phyloP scores from a whole-genome alignment of 192 early-diverging fungal genomes.

The Backusella tarrabulga region DNA sequence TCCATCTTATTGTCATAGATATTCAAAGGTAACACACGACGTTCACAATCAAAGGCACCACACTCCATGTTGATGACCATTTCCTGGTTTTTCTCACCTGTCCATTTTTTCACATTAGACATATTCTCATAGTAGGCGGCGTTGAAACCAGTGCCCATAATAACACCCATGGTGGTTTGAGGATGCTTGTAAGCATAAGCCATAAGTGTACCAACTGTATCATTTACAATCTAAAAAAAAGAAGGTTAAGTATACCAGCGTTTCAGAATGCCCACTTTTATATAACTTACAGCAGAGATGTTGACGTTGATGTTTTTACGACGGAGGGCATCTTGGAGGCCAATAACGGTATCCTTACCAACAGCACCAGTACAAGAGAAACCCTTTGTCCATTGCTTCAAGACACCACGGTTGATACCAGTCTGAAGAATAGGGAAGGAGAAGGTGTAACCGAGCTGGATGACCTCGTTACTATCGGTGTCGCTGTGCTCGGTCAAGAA shows the following conservation, averaged over 20 bases:
- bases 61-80: constrained; percentile 96
- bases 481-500: constrained; percentile 66
- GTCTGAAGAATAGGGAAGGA: constrained; percentile 92
- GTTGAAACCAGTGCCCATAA: constrained; percentile 96
- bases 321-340: constrained; percentile 80
- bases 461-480: constrained; percentile 27
- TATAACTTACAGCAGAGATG: constrained; percentile 39
- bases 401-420: constrained; percentile 62
- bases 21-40: constrained; percentile 76
- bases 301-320: constrained; percentile 73
- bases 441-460: constrained; percentile 91
- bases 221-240: constrained; percentile 73
- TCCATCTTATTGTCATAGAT: constrained; percentile 84
- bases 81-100: constrained; percentile 39
- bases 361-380: constrained; percentile 75
- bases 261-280: not conserved
- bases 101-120: constrained; percentile 43
- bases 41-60: constrained; percentile 86
- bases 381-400: constrained; percentile 88
- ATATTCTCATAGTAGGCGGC: constrained; percentile 60
- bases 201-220: constrained; percentile 93
- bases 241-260: not conserved
- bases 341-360: constrained; percentile 66
- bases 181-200: constrained; percentile 82
- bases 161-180: constrained; percentile 81